Evolutionary conservation across 306 rosid species (phyloP).

Genomic region (Hippophae tibetana): DNA sequence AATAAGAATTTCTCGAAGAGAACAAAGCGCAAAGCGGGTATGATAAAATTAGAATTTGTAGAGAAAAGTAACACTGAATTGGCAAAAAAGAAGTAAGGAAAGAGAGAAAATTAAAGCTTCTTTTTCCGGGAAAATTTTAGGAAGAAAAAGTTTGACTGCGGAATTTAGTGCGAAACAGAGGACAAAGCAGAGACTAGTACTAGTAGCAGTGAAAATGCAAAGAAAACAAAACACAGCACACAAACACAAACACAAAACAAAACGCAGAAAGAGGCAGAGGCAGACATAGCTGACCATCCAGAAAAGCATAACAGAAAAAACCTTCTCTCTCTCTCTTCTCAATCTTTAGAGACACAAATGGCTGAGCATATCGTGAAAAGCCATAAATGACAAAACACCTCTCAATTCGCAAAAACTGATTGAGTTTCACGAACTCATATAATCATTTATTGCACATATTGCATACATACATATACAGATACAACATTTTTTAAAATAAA

Average conservation of each 20-base stretch:
- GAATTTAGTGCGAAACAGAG: slow-evolving; percentile 2
- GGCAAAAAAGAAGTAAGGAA: not conserved
- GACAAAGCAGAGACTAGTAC: not conserved
- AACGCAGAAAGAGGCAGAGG: slow-evolving; percentile 1
- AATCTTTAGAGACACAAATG: slow-evolving; percentile 21
- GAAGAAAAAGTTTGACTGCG: not conserved
- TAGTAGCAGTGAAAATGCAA: not conserved
- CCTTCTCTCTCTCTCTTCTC: too few relatives aligned
- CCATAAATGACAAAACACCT: slow-evolving; percentile 34
- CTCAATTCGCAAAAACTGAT: slow-evolving; percentile 16
- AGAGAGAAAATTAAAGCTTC: not conserved
- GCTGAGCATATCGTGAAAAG: slow-evolving; percentile 28
- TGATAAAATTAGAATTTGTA: not conserved
- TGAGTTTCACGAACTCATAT: not conserved
- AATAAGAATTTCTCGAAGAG: slow-evolving; percentile 5
- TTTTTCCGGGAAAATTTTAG: slow-evolving; percentile 8
- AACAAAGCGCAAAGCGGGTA: not conserved
- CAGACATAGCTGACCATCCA: not conserved
- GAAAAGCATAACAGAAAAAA: not conserved
- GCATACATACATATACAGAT: not conserved
- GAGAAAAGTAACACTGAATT: not conserved
- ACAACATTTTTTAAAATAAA: not conserved
- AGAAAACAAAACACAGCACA: not conserved
- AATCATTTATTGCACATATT: slow-evolving; percentile 19
- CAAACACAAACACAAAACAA: not conserved